Evolutionary conservation across 2,329 filamentous ascomycete species (phyloP), one percentile per base, ranked within the genome.

Genomic region (Cladosporium sp.): DNA sequence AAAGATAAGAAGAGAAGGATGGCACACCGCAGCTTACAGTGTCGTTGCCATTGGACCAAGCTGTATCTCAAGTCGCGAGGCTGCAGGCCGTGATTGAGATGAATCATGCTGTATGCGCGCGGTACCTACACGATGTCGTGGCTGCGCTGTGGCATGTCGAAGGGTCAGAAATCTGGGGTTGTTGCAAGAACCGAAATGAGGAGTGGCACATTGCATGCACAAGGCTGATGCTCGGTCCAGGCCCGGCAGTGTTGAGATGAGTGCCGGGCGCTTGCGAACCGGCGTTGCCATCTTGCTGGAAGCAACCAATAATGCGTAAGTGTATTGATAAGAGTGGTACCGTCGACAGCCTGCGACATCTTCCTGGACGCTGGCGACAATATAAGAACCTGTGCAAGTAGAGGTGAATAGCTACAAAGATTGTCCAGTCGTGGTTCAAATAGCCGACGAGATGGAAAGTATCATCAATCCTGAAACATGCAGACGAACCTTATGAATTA

Each of bases 401-500:
- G 30, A 9, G 11, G 7, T 8, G 7, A 12, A 34, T 12, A 9
- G 30, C 9, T 8, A 34, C 11, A 12, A 3, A 2, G 30, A 34
- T 12, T 30, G 7, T 34, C 8, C 9, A 9, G 9, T 12, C 3
- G 11, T 34, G 30, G 30, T 34, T 12, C 11, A 12, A 34, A 9
- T 34, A 34, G 30, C 30, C 30, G 30, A 34, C 30, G 30, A 34
- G 30, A 34, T 34, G 30, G 30, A 34, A 34, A 34, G 30, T 34
- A 34, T 34, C 30, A 34, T 2, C 25, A 8, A 34, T 34, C 8
- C 30, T 34, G 30, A 34, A 34, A 34, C 30, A 34, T 34, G 8
- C 72, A 2, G 64, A 81, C 63, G 76, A 69, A 0, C 62, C 75
- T 1, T 63, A n/a, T n/a, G n/a, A n/a, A n/a, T n/a, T n/a, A n/a